Percentiles rank a stretch among this genome's conserved stretches.
Evolutionary conservation across 202 grass and related monocot genomes (phyloP).

Genomic region (Zoysia matrella): DNA sequence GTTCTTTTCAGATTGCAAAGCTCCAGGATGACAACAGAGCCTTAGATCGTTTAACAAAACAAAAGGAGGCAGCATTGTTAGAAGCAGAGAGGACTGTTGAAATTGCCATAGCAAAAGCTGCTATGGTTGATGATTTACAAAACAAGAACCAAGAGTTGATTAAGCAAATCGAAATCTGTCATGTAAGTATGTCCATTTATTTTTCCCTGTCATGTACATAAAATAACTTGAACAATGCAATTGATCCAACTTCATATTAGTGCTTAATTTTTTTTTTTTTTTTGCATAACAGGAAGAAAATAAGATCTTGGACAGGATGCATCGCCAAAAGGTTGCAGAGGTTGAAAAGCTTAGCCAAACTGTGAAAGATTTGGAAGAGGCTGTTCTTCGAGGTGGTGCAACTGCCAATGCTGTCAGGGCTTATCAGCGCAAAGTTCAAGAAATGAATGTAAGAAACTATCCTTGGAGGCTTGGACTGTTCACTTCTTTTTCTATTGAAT

Average conservation of each 20-base stretch:
- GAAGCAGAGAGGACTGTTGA: constrained; percentile 92
- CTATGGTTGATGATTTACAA: constrained; percentile 95
- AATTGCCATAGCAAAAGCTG: constrained; percentile 92
- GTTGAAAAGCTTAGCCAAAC: constrained; percentile 94
- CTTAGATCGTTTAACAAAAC: constrained; percentile 59
- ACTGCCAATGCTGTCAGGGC: constrained; percentile 97
- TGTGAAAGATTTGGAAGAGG: constrained; percentile 90
- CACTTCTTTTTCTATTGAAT: constrained; percentile 35
- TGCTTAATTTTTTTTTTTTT: constrained; percentile 24
- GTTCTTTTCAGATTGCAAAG: constrained; percentile 73
- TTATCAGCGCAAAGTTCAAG: constrained; percentile 96
- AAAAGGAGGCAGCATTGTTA: constrained; percentile 74
- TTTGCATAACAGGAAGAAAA: constrained; percentile 85
- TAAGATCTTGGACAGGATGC: constrained; percentile 96
- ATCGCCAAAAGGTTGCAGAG: constrained; percentile 94
- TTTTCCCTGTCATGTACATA: constrained; percentile 19
- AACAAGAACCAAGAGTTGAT: constrained; percentile 99
- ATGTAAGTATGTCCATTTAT: constrained; percentile 59
- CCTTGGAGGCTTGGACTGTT: constrained; percentile 5
- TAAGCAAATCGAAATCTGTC: constrained; percentile 99
- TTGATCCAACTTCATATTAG: background rate
- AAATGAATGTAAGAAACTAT: constrained; percentile 87
- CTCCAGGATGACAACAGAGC: constrained; percentile 93
- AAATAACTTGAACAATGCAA: constrained; percentile 14
- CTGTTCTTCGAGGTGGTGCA: constrained; percentile 83